Evolutionary conservation across 495 filamentous ascomycete species (phyloP), one percentile per base, ranked within the genome.

Genomic region (Endocarpon pusillum): DNA sequence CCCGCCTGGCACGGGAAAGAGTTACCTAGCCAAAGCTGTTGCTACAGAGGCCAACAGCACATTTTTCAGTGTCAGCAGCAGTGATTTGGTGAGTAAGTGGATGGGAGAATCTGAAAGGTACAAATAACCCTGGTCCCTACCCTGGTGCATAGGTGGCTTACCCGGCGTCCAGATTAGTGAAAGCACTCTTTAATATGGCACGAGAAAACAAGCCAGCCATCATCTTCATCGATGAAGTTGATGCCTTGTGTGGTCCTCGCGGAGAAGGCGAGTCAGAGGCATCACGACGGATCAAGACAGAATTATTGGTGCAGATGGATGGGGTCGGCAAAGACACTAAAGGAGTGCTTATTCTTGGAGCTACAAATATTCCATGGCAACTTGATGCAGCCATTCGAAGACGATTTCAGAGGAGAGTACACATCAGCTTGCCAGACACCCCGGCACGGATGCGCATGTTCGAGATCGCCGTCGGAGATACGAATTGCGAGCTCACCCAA

Each of bases 321-420:
- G 89, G 89, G 54, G 89, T 99, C 3, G 91, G 91, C 26, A 83
- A 84, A 25, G 89, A 94, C 57, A 82, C 74, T 35, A 83, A 76
- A 46, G 91, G 87, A 24, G 87, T 99, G 7, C 64, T 99, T 21
- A 92, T 99, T 26, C 68, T 99, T 8, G 89, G 91, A 33, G 89
- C 89, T 36, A 99, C 89, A 30, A 99, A 99, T 51, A 96, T 99
- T 47, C 89, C 89, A 5, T 99, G 89, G 89, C 89, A 99, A 57
- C 67, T 99, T 24, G 89, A 99, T 56, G 83, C 85, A n/a, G 89
- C 89, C 38, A 96, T 99, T 47, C 74, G 91, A 36, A 71, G 89
- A 51, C 82, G 89, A 53, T 99, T 99, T 67, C 89, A 99, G 56
- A 63, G 87, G 43, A 63, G 89, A 62, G 83, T 97, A 19, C 91